A percentile compares a stretch with the other conserved stretches of the same genome.
Conservation (phyloP, 352 stramenopile species). For the Phytophthora hibernalis region DNA sequence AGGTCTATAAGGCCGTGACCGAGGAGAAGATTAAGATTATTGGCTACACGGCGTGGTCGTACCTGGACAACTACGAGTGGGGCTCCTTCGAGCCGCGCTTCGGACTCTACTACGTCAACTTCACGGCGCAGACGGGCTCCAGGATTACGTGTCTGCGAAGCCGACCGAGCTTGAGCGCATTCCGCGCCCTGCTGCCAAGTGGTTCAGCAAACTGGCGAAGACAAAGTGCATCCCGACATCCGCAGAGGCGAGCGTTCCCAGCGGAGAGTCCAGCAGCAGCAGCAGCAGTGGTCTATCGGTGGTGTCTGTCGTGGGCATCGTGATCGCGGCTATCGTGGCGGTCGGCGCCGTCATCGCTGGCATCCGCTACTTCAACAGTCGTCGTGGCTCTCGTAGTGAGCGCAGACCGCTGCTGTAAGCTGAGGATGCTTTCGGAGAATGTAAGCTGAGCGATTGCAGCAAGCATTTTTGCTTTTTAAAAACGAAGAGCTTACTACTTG, state of each 20-base stretch:
- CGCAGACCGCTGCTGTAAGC: constrained; percentile 26
- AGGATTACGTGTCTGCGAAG: constrained; percentile 33
- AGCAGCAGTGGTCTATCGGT: constrained; percentile 34
- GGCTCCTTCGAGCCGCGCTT: constrained; percentile 66
- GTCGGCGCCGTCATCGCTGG: constrained; percentile 26
- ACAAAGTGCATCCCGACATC: constrained; percentile 34
- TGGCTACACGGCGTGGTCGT: constrained; percentile 94
- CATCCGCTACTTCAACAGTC: constrained; percentile 19
- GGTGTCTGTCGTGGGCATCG: constrained; percentile 30
- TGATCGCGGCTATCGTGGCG: constrained; percentile 26
- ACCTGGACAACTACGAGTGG: constrained; percentile 98
- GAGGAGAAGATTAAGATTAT: constrained; percentile 71
- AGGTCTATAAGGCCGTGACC: constrained; percentile 58
- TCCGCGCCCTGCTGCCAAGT: constrained; percentile 46
- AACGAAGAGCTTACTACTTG: too few relatives aligned
- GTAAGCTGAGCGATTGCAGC: too few relatives aligned
- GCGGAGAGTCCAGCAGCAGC: constrained; percentile 28
- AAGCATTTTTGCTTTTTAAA: too few relatives aligned
- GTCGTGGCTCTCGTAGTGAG: constrained; percentile 14
- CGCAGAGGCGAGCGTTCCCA: constrained; percentile 26
- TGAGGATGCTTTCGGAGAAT: too few relatives aligned
- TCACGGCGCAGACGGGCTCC: constrained; percentile 39
- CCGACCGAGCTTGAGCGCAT: constrained; percentile 40
- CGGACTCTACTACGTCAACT: constrained; percentile 62
- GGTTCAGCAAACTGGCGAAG: constrained; percentile 41